Conservation (phyloP, 2,329 filamentous ascomycete species). For the Fusarium annulatum region DNA sequence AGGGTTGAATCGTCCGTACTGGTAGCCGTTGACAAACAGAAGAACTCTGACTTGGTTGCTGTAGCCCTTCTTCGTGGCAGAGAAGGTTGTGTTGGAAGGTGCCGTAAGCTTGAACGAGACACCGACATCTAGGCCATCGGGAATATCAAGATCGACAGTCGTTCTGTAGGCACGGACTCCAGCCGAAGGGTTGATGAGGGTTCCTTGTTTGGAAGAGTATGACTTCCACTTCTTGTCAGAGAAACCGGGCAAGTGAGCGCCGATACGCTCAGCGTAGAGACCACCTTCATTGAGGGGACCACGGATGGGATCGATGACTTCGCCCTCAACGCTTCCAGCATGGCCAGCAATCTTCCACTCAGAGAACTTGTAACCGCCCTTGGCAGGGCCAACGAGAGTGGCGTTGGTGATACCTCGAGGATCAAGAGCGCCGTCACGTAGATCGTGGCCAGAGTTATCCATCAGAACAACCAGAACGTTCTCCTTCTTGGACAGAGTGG, state of each 20-base stretch:
- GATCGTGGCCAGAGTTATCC: slow-evolving; percentile 70
- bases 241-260: slow-evolving; percentile 68
- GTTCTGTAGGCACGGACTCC: slow-evolving; percentile 68
- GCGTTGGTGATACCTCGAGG: slow-evolving; percentile 65
- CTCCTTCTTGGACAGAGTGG: slow-evolving; percentile 53
- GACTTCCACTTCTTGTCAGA: slow-evolving; percentile 58
- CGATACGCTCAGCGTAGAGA: slow-evolving; percentile 66
- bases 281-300: slow-evolving; percentile 69
- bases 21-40: slow-evolving; percentile 73
- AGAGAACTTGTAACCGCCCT: slow-evolving; percentile 53
- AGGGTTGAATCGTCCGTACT: slow-evolving; percentile 70
- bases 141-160: slow-evolving; percentile 61
- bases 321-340: slow-evolving; percentile 60
- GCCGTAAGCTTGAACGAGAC: slow-evolving; percentile 66
- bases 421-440: slow-evolving; percentile 59
- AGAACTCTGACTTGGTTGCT: slow-evolving; percentile 59
- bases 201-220: slow-evolving; percentile 44
- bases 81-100: slow-evolving; percentile 54
- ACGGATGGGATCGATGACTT: slow-evolving; percentile 65
- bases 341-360: slow-evolving; percentile 69
- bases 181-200: slow-evolving; percentile 57
- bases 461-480: slow-evolving; percentile 67
- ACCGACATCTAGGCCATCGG: slow-evolving; percentile 63
- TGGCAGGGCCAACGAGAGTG: slow-evolving; percentile 55
- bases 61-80: slow-evolving; percentile 41